A percentile compares a stretch with the other conserved stretches of the same genome.
Conservation (phyloP, 768 basidiomycete genomes). For the Russula ochroleuca region DNA sequence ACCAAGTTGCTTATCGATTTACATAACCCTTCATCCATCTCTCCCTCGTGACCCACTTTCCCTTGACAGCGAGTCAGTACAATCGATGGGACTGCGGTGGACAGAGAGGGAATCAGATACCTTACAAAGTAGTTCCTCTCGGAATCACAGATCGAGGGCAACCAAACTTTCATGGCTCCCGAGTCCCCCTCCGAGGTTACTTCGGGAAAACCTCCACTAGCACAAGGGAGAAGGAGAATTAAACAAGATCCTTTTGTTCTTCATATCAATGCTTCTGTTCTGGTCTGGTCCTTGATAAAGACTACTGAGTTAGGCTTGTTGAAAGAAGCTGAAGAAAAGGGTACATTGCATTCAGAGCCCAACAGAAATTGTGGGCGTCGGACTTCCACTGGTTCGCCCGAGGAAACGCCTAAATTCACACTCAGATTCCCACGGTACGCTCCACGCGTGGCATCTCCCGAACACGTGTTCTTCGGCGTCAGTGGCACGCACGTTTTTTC, state of each 20-base stretch:
- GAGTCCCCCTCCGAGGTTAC: neutral
- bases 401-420: neutral
- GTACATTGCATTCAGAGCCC: neutral
- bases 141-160: neutral
- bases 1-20: neutral
- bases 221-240: neutral
- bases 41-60: neutral
- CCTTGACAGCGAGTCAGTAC: neutral
- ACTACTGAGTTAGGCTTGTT: neutral
- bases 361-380: neutral
- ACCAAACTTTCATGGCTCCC: too few relatives aligned
- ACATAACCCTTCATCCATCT: neutral
- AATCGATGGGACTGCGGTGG: conserved; percentile 2
- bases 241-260: neutral
- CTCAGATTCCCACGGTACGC: neutral
- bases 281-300: neutral
- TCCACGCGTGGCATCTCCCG: too few relatives aligned
- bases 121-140: too few relatives aligned
- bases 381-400: neutral
- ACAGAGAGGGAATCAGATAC: neutral
- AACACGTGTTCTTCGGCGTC: too few relatives aligned
- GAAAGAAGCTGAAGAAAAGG: neutral
- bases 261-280: neutral
- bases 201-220: neutral
- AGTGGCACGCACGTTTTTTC: too few relatives aligned